Evolutionary conservation across 1,284 basidiomycete species (phyloP), one percentile per base, ranked within the genome.

Genomic region (Puccinia polysora): DNA sequence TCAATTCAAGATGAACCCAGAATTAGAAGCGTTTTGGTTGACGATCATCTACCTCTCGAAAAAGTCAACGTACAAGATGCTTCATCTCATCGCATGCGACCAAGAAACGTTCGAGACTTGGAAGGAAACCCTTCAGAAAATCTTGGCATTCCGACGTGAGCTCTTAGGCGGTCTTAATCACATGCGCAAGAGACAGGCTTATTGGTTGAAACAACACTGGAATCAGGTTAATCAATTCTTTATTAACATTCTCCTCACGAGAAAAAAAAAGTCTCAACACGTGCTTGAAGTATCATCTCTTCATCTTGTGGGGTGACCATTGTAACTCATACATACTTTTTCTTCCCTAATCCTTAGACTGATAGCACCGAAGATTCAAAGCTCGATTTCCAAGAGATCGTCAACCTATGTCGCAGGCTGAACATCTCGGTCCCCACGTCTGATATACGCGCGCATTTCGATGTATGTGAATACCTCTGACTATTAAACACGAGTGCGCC

Each of bases 1-100:
- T 58, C 87, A 89, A 75, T 88, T 90, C 77, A 86, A 88, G 40
- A 78, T 82, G 34, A 76, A 78, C 25, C 77, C 80, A 2, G 79
- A 80, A 32, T 80, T 82, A 73, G 81, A 81, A 65, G 77, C 80
- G 2, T 80, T 81, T 6, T 83, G 83, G 82, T 80, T 83, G 59
- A 81, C 82, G 1, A 78, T 84, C 73, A 82, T 83, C 68, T 83
- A 83, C 73, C 78, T 80, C n/a, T 77, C 79, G 12, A 75, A 87
- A 71, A 86, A 87, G 30, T 86, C 86, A 38, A 85, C 85, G 56
- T 97, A 94, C 86, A 97, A 97, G 82, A 89, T 90, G 0, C 84
- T 96, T 14, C 92, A 97, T 78, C 84, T 97, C 72, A 86, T 97
- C 73, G 90, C 92, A 0, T 82, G 87, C 0, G 87, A 88, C 0